Base-by-base conservation (phyloP, 208 protist genomes). In the Borovskyia barvae region DNA sequence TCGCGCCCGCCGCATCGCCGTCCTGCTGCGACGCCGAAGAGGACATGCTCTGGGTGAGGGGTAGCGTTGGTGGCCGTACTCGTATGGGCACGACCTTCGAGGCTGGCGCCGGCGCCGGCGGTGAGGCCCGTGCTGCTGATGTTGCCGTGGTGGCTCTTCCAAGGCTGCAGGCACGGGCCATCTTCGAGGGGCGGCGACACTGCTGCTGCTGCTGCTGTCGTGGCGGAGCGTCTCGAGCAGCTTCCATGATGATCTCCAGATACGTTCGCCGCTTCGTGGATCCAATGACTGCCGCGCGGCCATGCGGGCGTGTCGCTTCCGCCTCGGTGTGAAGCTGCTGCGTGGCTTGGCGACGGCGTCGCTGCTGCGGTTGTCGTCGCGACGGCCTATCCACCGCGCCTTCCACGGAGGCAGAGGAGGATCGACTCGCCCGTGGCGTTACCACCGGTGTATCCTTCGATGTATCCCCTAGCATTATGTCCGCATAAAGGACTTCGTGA, bases 401-500 rank as follows among this genome's bases (percentile, higher is more conserved):
- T n/a, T n/a, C n/a, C n/a, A n/a, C n/a, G n/a, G n/a, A n/a, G n/a
- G n/a, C n/a, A n/a, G n/a, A n/a, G n/a, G n/a, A n/a, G n/a, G n/a
- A n/a, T n/a, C n/a, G n/a, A n/a, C n/a, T n/a, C n/a, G n/a, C n/a
- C n/a, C n/a, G n/a, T n/a, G n/a, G n/a, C n/a, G n/a, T n/a, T n/a
- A n/a, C n/a, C n/a, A n/a, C n/a, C n/a, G n/a, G n/a, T n/a, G n/a
- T n/a, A n/a, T n/a, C n/a, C n/a, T n/a, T n/a, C n/a, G n/a, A n/a
- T n/a, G n/a, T n/a, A n/a, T n/a, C n/a, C n/a, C n/a, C n/a, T n/a
- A 20, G 3, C 49, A 63, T 58, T 1, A 71, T 14, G 15, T 71
- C 49, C 8, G 74, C 54, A 48, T 79, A 87, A 1, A 66, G 37
- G 0, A 40, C 49, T 36, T 75, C 52, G 24, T 76, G 72, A 15